Evolutionary conservation across 192 early-diverging fungal genomes (phyloP).

Genomic region (Coemansia sp.): DNA sequence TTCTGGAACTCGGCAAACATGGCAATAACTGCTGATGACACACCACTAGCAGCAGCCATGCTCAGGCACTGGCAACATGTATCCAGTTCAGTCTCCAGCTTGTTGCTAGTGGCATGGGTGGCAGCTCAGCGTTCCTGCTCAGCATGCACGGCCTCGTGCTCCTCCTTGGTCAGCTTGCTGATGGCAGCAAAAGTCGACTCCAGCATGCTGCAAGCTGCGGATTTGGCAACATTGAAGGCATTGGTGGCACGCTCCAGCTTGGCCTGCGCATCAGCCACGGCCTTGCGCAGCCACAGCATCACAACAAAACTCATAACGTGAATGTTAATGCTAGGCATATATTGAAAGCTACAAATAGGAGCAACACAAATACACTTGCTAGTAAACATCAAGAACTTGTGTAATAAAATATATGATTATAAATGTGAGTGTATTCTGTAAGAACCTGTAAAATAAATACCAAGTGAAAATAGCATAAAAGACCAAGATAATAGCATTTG

Average conservation of each 20-base stretch:
- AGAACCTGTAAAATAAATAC: too few species aligned
- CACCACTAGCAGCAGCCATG: slow-evolving; percentile 34
- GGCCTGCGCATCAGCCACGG: slow-evolving; percentile 31
- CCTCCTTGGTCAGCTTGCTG: slow-evolving; percentile 56
- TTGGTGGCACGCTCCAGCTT: slow-evolving; percentile 46
- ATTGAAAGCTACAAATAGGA: too few species aligned
- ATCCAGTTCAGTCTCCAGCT: slow-evolving; percentile 65
- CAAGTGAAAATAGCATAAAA: too few species aligned
- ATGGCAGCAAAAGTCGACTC: slow-evolving; percentile 60
- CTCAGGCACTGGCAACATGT: slow-evolving; percentile 41
- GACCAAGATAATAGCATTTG: too few species aligned
- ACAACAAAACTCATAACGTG: too few species aligned
- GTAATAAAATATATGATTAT: too few species aligned
- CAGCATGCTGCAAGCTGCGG: slow-evolving; percentile 39
- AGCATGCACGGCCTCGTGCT: slow-evolving; percentile 44
- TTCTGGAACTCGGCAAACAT: slow-evolving; percentile 65
- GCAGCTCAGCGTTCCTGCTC: slow-evolving; percentile 43
- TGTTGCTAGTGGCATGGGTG: slow-evolving; percentile 39
- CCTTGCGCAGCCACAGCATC: slow-evolving; percentile 31
- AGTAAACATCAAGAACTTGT: too few species aligned
- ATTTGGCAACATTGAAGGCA: slow-evolving; percentile 53
- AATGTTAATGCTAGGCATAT: too few species aligned
- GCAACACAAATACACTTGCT: too few species aligned
- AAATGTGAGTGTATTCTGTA: too few species aligned
- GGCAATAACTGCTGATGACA: slow-evolving; percentile 57